Base-by-base conservation (phyloP, 345 rosid species). In the Citrus hindsii region DNA sequence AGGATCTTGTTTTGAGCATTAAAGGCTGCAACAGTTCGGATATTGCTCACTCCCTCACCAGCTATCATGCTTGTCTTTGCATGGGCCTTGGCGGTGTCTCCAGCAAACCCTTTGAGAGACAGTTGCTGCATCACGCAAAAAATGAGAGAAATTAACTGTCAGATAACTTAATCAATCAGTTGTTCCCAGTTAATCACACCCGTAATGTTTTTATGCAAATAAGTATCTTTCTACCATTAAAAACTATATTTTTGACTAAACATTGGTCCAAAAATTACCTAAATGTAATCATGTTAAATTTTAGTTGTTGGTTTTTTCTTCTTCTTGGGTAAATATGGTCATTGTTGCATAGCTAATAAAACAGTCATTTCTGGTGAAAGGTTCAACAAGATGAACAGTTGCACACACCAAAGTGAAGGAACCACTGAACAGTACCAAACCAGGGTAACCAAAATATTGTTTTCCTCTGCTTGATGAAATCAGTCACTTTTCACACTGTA, bases 21-120 rank as follows among this genome's bases (percentile, higher is more conserved):
- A 84, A 96, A 96, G 2, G 99, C 99, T 6, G 99, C 99, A 51
- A 96, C 99, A 0, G 99, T 96, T 80, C 99, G 84, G 73, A 96
- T 94, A 79, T 96, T 96, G 90, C 99, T 96, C 62, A 96, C 99
- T 80, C 99, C 99, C 81, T 96, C 99, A 56, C 99, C 99, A 9
- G 99, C 99, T 76, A 96, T 96, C 99, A 96, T 96, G 87, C 98
- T 94, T 21, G 99, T 94, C 89, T 96, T 96, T 7, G 99, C 99
- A 77, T 96, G 99, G 18, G 99, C 99, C 87, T 96, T 92, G 60
- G 99, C 99, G 3, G 99, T 96, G 80, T 96, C 99, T 78, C 99
- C 99, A 1, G 99, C 99, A 87, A 96, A 96, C n/a, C 99, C 99
- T 85, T 96, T 94, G 65, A 96, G 92, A 73, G 98, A 91, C 27